Conservation (phyloP, 768 basidiomycete genomes). For the Mycena filopes region DNA sequence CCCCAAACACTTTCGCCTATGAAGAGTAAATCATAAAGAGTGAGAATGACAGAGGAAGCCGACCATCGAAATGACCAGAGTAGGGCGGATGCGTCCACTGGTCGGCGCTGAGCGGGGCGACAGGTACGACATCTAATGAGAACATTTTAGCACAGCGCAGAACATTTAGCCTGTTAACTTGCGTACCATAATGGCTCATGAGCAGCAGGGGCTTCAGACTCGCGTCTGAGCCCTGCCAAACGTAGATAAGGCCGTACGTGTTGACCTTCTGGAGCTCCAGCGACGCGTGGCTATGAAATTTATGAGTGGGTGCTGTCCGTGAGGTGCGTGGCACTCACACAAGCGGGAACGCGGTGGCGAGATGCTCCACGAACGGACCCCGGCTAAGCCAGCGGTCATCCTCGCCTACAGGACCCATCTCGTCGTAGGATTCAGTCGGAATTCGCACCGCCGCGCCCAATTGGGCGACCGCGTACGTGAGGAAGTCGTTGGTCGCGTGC, state of each 20-base stretch:
- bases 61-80: constrained; percentile 70
- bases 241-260: constrained; percentile 68
- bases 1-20: constrained; percentile 74
- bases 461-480: constrained; percentile 42
- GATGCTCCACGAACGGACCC: constrained; percentile 49
- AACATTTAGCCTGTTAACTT: background rate
- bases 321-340: constrained; percentile 50
- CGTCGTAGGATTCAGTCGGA: constrained; percentile 60
- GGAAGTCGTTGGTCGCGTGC: constrained; percentile 38
- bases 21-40: background rate
- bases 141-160: too few relatives aligned
- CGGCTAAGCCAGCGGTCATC: constrained; percentile 59
- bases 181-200: constrained; percentile 60
- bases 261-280: constrained; percentile 53
- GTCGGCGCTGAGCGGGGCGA: constrained; percentile 62
- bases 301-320: too few relatives aligned
- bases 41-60: background rate
- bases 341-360: constrained; percentile 59
- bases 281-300: background rate
- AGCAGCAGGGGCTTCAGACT: constrained; percentile 65
- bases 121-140: constrained; percentile 65
- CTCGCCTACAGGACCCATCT: constrained; percentile 55
- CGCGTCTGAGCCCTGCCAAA: constrained; percentile 64
- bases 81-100: constrained; percentile 73
- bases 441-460: constrained; percentile 47